These are phyloP conservation scores for Camellia sinensis DNA, from an alignment of 148 eudicot genomes.

Conservation along the genomic window DNA sequence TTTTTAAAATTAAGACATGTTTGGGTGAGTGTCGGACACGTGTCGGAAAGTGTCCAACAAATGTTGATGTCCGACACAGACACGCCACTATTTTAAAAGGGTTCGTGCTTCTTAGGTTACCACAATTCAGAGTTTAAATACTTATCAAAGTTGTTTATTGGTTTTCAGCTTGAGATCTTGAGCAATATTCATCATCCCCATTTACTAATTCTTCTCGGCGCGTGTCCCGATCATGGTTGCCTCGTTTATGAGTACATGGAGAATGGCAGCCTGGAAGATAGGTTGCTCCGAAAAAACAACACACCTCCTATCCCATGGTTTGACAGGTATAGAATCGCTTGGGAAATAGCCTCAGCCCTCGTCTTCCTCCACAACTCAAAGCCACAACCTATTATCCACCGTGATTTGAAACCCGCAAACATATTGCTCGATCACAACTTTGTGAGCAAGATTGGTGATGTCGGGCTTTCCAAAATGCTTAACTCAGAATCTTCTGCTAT, in stretches of 20 bases:
- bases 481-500: conserved; percentile 29
- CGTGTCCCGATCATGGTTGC: conserved; percentile 67
- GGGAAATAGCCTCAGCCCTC: conserved; percentile 92
- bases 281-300: conserved; percentile 46
- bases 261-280: conserved; percentile 76
- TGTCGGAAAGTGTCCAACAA: too few species aligned
- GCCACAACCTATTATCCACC: conserved; percentile 73
- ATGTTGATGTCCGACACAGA: too few species aligned
- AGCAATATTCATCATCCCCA: conserved; percentile 83
- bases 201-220: conserved; percentile 78
- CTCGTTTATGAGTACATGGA: conserved; percentile 92
- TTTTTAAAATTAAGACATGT: too few species aligned
- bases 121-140: background rate
- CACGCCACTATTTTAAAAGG: too few species aligned
- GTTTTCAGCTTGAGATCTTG: conserved; percentile 65
- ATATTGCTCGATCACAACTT: conserved; percentile 75
- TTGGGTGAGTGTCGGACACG: too few species aligned
- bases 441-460: conserved; percentile 92
- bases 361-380: conserved; percentile 72
- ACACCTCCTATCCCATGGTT: conserved; percentile 74
- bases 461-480: conserved; percentile 75
- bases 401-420: conserved; percentile 82
- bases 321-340: conserved; percentile 70
- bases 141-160: conserved; percentile 7
- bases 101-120: background rate